phyloP scores from a whole-genome alignment of 2,329 filamentous ascomycete genomes.

The Sporothrix luriei region DNA sequence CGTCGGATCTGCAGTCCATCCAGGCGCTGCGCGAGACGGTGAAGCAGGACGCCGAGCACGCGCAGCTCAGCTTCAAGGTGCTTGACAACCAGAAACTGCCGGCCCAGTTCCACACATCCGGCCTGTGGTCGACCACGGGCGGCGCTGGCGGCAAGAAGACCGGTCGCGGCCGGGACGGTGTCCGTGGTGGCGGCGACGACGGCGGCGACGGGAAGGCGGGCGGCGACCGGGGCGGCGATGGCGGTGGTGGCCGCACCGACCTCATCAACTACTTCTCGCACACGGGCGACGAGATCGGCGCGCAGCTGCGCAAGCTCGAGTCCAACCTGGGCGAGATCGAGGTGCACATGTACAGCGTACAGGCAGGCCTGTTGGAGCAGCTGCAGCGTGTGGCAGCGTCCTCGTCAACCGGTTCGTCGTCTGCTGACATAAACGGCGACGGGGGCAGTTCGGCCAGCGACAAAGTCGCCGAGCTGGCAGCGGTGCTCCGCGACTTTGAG shows the following conservation, averaged over 20 bases:
- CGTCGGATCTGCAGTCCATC: slow-evolving; percentile 48
- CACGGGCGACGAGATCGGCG: slow-evolving; percentile 63
- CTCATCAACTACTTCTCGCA: slow-evolving; percentile 66
- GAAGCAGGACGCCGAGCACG: slow-evolving; percentile 48
- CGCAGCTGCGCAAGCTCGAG: slow-evolving; percentile 60
- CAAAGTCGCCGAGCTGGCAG: slow-evolving; percentile 56
- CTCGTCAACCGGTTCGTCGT: slow-evolving; percentile 26
- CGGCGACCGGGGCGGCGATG: slow-evolving; percentile 46
- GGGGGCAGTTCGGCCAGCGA: slow-evolving; percentile 48
- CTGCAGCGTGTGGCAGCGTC: slow-evolving; percentile 52
- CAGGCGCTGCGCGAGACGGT: slow-evolving; percentile 48
- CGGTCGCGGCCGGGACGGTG: slow-evolving; percentile 37
- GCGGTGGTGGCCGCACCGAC: slow-evolving; percentile 46
- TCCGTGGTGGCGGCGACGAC: slow-evolving; percentile 45
- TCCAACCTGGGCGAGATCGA: slow-evolving; percentile 66
- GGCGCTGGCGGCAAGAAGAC: slow-evolving; percentile 43
- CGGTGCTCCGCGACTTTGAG: slow-evolving; percentile 66
- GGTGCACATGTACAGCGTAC: slow-evolving; percentile 65
- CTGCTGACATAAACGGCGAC: slow-evolving; percentile 41
- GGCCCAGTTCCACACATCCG: slow-evolving; percentile 53
- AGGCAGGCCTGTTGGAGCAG: slow-evolving; percentile 61
- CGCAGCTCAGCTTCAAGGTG: slow-evolving; percentile 50
- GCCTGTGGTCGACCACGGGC: slow-evolving; percentile 49
- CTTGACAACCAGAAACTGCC: slow-evolving; percentile 53
- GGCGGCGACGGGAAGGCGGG: slow-evolving; percentile 43